A percentile compares a stretch with the other conserved stretches of the same genome.
These are phyloP conservation scores for Leishmania lainsoni DNA, from an alignment of 208 protist genomes.

Conservation along the genomic window DNA sequence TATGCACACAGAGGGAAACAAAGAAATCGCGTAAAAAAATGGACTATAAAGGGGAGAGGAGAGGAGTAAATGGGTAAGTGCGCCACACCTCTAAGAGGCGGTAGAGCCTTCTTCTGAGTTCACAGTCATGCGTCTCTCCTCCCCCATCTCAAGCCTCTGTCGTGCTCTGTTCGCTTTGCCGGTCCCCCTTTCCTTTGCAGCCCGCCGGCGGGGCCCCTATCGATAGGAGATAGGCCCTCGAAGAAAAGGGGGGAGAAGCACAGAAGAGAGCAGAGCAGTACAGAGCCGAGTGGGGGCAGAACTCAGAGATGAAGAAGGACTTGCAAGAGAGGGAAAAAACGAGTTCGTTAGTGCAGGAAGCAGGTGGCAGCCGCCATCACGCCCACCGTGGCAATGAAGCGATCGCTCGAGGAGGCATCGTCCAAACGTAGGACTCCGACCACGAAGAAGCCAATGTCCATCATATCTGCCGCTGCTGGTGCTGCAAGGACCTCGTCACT, in stretches of 20 bases:
- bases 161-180: background rate
- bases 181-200: background rate
- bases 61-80: background rate
- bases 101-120: background rate
- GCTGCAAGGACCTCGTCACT: background rate
- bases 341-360: conserved; percentile 13
- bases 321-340: background rate
- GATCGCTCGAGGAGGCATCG: background rate
- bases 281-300: background rate
- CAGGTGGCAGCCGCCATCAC: conserved; percentile 27
- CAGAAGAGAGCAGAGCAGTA: background rate
- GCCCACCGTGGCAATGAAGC: conserved; percentile 49
- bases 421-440: conserved; percentile 29
- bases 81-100: background rate
- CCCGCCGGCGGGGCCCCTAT: background rate
- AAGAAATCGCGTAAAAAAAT: background rate
- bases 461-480: conserved; percentile 4
- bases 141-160: background rate
- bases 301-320: too few species aligned
- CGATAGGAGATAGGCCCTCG: background rate
- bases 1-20: background rate
- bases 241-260: background rate
- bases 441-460: conserved; percentile 49
- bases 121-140: background rate
- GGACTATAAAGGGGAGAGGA: background rate